Percentiles rank a stretch among this genome's conserved stretches.
These are phyloP conservation scores for Dothideomycetes sp. DNA, from an alignment of 2,329 filamentous ascomycete genomes.

Conservation along the genomic window DNA sequence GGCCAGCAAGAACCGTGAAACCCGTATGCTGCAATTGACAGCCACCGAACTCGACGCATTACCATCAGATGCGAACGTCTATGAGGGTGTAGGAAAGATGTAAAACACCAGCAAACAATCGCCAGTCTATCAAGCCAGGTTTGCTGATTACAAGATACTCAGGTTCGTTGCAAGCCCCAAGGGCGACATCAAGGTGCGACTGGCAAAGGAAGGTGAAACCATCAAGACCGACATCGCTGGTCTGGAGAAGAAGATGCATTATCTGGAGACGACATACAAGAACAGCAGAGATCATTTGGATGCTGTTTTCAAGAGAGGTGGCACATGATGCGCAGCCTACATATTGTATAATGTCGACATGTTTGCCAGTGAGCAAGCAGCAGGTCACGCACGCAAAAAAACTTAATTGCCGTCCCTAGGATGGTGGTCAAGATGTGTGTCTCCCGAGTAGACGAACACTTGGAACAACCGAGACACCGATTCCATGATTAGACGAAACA, in stretches of 20 bases:
- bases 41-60: conserved; percentile 71
- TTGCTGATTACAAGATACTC: conserved; percentile 7
- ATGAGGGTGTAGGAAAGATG: conserved; percentile 98
- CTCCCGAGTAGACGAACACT: too few relatives aligned
- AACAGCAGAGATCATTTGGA: conserved; percentile 89
- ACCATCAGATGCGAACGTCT: conserved; percentile 67
- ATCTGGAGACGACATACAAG: conserved; percentile 89
- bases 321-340: conserved; percentile 23
- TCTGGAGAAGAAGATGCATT: conserved; percentile 80
- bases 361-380: too few relatives aligned
- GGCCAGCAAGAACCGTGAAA: conserved; percentile 74
- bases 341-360: too few relatives aligned
- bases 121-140: too few relatives aligned
- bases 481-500: too few relatives aligned
- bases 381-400: too few relatives aligned
- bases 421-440: too few relatives aligned
- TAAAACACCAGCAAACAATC: too few relatives aligned
- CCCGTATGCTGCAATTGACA: conserved; percentile 80
- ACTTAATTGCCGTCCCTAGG: too few relatives aligned
- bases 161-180: conserved; percentile 85
- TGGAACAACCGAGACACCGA: too few relatives aligned
- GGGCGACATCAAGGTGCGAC: conserved; percentile 62
- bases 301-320: conserved; percentile 59
- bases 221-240: conserved; percentile 70
- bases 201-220: conserved; percentile 64